Percentiles rank a stretch among this genome's conserved stretches.
These are phyloP conservation scores for Exophiala aquamarina DNA, from an alignment of 2,329 filamentous ascomycete genomes.

Conservation along the genomic window DNA sequence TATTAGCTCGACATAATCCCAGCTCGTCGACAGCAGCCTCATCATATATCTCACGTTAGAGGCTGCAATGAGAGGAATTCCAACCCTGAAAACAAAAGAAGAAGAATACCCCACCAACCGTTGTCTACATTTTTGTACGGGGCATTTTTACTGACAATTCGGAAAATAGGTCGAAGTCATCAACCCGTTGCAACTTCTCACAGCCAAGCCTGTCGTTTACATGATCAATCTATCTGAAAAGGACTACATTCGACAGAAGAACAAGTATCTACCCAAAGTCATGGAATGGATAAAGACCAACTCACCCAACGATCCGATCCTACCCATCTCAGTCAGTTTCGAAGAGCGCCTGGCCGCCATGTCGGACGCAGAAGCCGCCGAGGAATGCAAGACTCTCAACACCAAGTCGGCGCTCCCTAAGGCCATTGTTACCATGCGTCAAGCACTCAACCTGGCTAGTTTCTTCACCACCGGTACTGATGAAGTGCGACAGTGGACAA, in stretches of 20 bases:
- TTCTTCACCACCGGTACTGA: conserved; percentile 98
- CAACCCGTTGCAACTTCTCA: conserved; percentile 92
- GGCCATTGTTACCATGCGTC: conserved; percentile 89
- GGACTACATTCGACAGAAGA: conserved; percentile 98
- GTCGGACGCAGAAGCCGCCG: conserved; percentile 71
- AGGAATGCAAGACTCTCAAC: conserved; percentile 82
- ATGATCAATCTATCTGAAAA: conserved; percentile 95
- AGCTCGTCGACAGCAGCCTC: conserved; percentile 90
- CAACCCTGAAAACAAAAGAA: conserved; percentile 61
- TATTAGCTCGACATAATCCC: conserved; percentile 93
- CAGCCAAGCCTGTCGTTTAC: conserved; percentile 95
- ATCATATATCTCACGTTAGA: conserved; percentile 69
- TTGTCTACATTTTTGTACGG: conserved; percentile 14
- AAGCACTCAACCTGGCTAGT: conserved; percentile 81
- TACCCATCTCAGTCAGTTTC: conserved; percentile 88
- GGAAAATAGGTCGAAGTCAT: conserved; percentile 82
- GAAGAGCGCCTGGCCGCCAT: conserved; percentile 88
- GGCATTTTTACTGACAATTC: conserved; percentile 12
- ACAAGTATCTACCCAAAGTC: conserved; percentile 94
- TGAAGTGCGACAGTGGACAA: conserved; percentile 98
- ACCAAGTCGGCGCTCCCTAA: conserved; percentile 90
- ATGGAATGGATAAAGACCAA: conserved; percentile 95
- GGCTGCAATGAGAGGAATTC: conserved; percentile 83
- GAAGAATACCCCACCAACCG: neutral
- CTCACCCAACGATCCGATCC: conserved; percentile 81